Evolutionary conservation across 2,329 filamentous ascomycete genomes (phyloP).

Genomic region (Trematosphaeria pertusa): DNA sequence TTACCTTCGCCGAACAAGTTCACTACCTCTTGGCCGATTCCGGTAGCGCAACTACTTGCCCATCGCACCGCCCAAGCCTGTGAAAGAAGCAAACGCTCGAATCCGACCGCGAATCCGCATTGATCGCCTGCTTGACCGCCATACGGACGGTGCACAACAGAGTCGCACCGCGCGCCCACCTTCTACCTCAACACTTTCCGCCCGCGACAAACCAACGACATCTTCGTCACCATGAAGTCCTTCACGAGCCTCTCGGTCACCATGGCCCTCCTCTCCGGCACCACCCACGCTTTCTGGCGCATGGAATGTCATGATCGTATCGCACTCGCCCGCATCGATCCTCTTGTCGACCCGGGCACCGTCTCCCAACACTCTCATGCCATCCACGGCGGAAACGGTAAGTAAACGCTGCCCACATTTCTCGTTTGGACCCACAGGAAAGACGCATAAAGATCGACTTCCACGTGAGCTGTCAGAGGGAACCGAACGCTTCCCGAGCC

Average conservation of each 20-base stretch:
- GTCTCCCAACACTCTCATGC: constrained; percentile 40
- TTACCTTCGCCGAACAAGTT: constrained; percentile 13
- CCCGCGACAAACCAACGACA: background rate
- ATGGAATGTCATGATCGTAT: constrained; percentile 72
- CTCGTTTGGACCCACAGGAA: constrained; percentile 67
- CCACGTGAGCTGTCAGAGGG: constrained; percentile 5
- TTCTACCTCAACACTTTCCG: background rate
- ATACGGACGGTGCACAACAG: background rate
- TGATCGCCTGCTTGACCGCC: constrained; percentile 7
- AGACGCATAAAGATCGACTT: constrained; percentile 62
- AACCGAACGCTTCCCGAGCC: constrained; percentile 9
- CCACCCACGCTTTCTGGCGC: constrained; percentile 70
- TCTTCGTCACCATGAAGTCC: constrained; percentile 37
- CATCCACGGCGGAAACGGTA: constrained; percentile 52
- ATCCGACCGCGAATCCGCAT: constrained; percentile 5
- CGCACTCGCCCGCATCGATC: constrained; percentile 64
- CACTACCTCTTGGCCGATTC: constrained; percentile 6
- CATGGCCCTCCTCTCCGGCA: constrained; percentile 42
- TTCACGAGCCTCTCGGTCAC: constrained; percentile 34
- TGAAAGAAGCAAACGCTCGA: constrained; percentile 6
- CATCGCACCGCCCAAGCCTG: constrained; percentile 11
- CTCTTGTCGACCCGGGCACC: constrained; percentile 39
- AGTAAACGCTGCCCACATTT: constrained; percentile 60
- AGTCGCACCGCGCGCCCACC: constrained; percentile 5
- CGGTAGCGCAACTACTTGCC: constrained; percentile 7